A percentile compares a stretch with the other conserved stretches of the same genome.
These are phyloP conservation scores for Gelatoporia subvermispora DNA, from an alignment of 768 basidiomycete species.

Conservation along the genomic window DNA sequence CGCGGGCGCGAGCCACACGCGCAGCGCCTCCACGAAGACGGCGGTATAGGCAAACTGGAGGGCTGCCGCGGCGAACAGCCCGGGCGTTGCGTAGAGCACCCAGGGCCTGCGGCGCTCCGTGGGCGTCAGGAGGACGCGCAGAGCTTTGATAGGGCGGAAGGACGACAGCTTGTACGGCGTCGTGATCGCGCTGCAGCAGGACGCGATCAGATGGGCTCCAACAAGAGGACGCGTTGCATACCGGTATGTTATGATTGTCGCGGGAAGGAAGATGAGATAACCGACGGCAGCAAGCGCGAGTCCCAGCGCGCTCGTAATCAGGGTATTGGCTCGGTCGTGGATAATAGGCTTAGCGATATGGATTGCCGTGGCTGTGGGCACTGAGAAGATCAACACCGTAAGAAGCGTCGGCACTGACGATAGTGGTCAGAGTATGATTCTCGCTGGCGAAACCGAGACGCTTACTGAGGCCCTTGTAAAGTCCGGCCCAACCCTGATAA, in stretches of 20 bases:
- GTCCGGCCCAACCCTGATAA: conserved; percentile 56
- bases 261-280: conserved; percentile 65
- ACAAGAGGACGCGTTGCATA: conserved; percentile 26
- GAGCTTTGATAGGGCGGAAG: conserved; percentile 48
- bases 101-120: conserved; percentile 77
- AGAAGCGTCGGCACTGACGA: conserved; percentile 43
- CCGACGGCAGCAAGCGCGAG: conserved; percentile 59
- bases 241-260: conserved; percentile 75
- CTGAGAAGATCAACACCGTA: conserved; percentile 48
- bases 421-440: conserved; percentile 22
- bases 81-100: conserved; percentile 78
- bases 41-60: conserved; percentile 42
- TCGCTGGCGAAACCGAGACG: background rate
- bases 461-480: conserved; percentile 78
- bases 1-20: conserved; percentile 57
- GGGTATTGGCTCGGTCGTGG: conserved; percentile 62
- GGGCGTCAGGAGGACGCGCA: conserved; percentile 73
- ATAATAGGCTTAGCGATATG: conserved; percentile 50
- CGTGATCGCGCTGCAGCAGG: conserved; percentile 60
- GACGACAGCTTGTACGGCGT: conserved; percentile 76
- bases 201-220: background rate
- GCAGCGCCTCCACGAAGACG: conserved; percentile 36
- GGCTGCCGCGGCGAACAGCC: conserved; percentile 41
- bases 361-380: conserved; percentile 53
- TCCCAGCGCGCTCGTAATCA: conserved; percentile 54